Conservation (phyloP, 208 protist genomes). For the Acanthamoeba sp. region DNA sequence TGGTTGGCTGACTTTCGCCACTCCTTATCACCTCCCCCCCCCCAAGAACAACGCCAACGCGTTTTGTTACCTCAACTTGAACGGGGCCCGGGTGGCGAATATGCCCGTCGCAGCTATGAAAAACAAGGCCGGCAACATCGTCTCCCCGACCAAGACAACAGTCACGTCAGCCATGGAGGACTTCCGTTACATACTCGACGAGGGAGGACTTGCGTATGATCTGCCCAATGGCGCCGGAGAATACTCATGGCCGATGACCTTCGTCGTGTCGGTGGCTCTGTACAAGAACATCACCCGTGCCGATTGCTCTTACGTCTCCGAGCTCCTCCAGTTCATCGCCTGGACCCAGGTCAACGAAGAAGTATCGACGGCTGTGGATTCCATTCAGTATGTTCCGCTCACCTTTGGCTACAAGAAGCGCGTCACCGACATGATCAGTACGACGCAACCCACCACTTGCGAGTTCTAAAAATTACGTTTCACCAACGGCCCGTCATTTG, state of each 20-base stretch:
- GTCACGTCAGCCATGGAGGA: constrained; percentile 13
- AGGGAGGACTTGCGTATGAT: neutral
- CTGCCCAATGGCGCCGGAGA: neutral
- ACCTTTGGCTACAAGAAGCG: constrained; percentile 50
- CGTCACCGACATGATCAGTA: constrained; percentile 25
- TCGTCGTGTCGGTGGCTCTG: constrained; percentile 2
- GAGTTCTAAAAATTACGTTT: neutral
- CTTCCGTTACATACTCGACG: constrained; percentile 1
- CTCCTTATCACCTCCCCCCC: neutral
- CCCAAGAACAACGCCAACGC: neutral
- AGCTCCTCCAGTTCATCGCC: constrained; percentile 13
- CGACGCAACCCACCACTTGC: neutral
- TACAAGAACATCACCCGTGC: constrained; percentile 21
- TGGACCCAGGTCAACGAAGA: constrained; percentile 53
- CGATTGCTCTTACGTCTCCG: constrained; percentile 29
- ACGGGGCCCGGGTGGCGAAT: neutral
- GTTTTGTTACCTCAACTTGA: constrained; percentile 36
- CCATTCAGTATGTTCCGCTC: constrained; percentile 2
- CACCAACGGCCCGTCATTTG: no score
- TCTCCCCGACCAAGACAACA: neutral
- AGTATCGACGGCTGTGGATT: neutral
- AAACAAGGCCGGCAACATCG: constrained; percentile 31
- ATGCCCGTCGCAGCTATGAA: constrained; percentile 10
- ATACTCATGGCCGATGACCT: constrained; percentile 10
- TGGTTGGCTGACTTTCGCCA: neutral